Evolutionary conservation across 306 rosid species (phyloP), one percentile per base, ranked within the genome.

Genomic region (Malus fusca): DNA sequence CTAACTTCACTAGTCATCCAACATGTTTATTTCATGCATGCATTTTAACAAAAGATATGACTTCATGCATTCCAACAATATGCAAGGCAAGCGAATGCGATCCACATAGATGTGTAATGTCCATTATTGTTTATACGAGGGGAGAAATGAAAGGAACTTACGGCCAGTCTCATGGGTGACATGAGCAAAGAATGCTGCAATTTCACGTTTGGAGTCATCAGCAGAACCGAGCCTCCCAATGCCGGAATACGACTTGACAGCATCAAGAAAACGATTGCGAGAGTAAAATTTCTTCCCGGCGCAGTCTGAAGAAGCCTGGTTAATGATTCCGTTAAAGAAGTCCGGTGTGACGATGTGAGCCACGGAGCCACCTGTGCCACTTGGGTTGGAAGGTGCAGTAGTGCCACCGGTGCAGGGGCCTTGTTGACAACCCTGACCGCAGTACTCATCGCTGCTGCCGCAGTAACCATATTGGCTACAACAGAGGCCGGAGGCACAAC

Each of bases 391-490:
- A n/a, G 46, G 55, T 3, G 79, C 4, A 40, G 43, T 40, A 8
- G 14, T 30, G 25, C 61, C 23, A 21, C 61, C 61, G 11, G 0
- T 4, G 13, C 82, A 82, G 11, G 70, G 77, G 0, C 85, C 85
- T 11, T 21, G 9, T 52, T 22, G 72, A 65, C 82, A 82, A 23
- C 85, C 85, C 2, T 75, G n/a, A 37, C 82, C 82, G 37, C 85
- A 77, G 55, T 77, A 82, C 6, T 31, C 72, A 0, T 30, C 19
- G 35, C 56, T 1, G 8, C 18, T 26, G 31, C 85, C 82, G 7
- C 85, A 77, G 35, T 66, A 52, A 44, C 85, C 85, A 33, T 10
- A 73, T n/a, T 26, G 23, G 79, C 85, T 82, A 26, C 82, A 82
- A 51, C 79, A 82, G 12, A 48, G 68, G 4, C 8, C 68, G 5